Conservation (phyloP, 2,329 filamentous ascomycete species). For the Calonectria honghensis region DNA sequence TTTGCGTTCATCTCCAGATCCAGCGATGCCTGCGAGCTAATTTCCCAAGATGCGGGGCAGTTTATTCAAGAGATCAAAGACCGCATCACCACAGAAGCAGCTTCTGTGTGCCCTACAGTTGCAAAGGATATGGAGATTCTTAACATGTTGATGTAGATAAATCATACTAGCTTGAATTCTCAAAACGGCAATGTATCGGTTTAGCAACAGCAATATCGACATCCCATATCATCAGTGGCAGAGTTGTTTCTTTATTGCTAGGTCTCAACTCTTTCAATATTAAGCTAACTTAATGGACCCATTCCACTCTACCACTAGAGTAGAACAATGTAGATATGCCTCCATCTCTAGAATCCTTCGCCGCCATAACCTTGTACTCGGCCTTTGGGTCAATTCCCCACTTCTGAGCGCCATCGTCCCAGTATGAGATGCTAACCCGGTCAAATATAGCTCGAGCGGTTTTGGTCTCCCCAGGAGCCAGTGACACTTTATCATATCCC, state of each 20-base stretch:
- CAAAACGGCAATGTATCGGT: no score
- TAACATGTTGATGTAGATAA: background rate
- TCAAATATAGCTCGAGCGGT: constrained; percentile 39
- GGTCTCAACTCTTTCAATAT: background rate
- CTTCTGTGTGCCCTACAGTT: constrained; percentile 31
- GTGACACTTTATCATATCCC: constrained; percentile 43
- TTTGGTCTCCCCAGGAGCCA: constrained; percentile 33
- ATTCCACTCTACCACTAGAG: constrained; percentile 27
- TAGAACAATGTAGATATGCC: constrained; percentile 25
- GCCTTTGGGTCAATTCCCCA: constrained; percentile 43
- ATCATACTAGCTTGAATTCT: background rate
- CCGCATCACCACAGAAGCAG: background rate
- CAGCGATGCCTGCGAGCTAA: constrained; percentile 3
- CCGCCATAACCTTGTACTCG: constrained; percentile 39
- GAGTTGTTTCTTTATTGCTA: no score
- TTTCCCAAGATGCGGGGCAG: constrained; percentile 6
- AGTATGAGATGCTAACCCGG: constrained; percentile 44
- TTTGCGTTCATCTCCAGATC: constrained; percentile 29
- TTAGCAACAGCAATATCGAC: no score
- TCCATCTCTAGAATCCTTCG: constrained; percentile 41
- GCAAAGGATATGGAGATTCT: constrained; percentile 27
- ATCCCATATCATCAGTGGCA: no score
- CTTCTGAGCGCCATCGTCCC: constrained; percentile 40
- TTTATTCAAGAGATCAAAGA: constrained; percentile 18
- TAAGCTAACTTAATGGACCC: constrained; percentile 34